Evolutionary conservation across 2,329 filamentous ascomycete species (phyloP), one percentile per base, ranked within the genome.

Genomic region (Juglanconis sp.): DNA sequence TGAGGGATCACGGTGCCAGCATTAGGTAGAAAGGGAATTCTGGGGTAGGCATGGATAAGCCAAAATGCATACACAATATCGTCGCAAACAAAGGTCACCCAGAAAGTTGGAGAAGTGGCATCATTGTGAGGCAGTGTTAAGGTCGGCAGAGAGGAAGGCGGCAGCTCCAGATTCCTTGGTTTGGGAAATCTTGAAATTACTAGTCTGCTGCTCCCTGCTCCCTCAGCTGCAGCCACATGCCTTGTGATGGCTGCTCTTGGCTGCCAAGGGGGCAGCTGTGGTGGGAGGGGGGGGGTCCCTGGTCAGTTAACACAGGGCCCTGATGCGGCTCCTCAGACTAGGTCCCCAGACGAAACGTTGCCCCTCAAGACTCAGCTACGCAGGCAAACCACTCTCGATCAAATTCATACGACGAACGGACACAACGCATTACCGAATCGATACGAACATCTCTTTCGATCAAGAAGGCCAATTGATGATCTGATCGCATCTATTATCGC

Each of bases 11-110:
- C n/a, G 5, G 10, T 5, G n/a, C 6, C 44, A 31, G 46, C 24
- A 53, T 35, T 30, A 38, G n/a, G 30, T 7, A 15, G 40, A 15
- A 52, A 35, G 44, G 48, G 2, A 31, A 24, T 46, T 17, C 13
- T 40, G 24, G 30, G 38, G 38, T 31, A 31, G 50, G 30, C 10
- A 36, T 47, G 17, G 44, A 55, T 63, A 61, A 64, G 70, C 70
- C 31, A 59, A 54, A 32, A 51, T 50, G 50, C 53, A 53, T 47
- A 55, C 15, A 36, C 50, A 55, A 48, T 38, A 36, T 30, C 47
- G 60, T 48, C 57, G 50, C 35, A 47, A 17, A 15, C 17, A 10
- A 47, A 42, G 9, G n/a, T 42, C 51, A 30, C 48, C 46, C 34
- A 51, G 34, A 31, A 36, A 10, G 4, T 48, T 17, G 36, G 40